Conservation (phyloP, 345 rosid genomes). For the Lepidium aucheri region DNA sequence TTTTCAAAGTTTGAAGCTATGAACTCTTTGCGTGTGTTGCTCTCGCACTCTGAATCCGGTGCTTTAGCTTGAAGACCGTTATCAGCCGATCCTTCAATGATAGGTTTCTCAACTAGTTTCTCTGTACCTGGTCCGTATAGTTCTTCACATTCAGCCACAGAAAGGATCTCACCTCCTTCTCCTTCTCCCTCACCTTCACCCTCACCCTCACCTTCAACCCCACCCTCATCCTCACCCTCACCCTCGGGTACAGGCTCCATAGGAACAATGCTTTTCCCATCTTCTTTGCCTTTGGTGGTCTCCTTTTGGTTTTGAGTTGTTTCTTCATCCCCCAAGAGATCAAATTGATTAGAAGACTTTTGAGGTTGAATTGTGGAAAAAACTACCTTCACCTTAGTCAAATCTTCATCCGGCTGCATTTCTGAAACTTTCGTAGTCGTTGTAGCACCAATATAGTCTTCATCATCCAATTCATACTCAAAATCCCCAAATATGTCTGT, state of each 20-base stretch:
- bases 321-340: conserved; percentile 27
- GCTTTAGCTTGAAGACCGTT: conserved; percentile 24
- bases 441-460: conserved; percentile 61
- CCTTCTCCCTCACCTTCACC: conserved; percentile 21
- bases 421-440: conserved; percentile 33
- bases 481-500: conserved; percentile 79
- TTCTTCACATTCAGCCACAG: conserved; percentile 79
- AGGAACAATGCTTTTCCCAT: conserved; percentile 23
- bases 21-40: conserved; percentile 13
- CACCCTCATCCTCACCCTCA: conserved; percentile 35
- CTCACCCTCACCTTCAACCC: conserved; percentile 22
- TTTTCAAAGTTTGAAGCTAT: conserved; percentile 18
- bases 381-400: conserved; percentile 63
- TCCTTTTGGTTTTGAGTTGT: conserved; percentile 14
- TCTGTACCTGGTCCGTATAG: conserved; percentile 82
- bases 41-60: conserved; percentile 28
- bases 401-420: conserved; percentile 40
- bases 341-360: conserved; percentile 27
- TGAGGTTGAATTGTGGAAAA: conserved; percentile 52
- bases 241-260: conserved; percentile 31
- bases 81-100: conserved; percentile 34
- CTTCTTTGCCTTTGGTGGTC: conserved; percentile 26
- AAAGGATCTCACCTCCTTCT: conserved; percentile 37
- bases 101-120: conserved; percentile 43
- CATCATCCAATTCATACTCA: conserved; percentile 79